These are phyloP conservation scores for Uronychia setigera DNA, from an alignment of 73 alveolate genomes.

Conservation along the genomic window DNA sequence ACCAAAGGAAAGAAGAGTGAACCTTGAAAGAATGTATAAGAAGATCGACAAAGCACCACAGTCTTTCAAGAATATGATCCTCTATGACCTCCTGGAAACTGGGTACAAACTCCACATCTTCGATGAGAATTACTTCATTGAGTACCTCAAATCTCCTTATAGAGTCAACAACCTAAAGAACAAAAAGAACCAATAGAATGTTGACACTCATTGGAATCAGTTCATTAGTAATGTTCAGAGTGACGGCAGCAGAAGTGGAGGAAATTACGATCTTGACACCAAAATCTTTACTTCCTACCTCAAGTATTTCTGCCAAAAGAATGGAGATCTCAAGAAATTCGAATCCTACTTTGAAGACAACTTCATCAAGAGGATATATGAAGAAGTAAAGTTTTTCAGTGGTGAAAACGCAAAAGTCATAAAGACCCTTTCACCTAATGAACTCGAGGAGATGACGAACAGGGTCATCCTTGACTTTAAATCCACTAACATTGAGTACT, in stretches of 20 bases:
- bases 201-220: slow-evolving; percentile 41
- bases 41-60: slow-evolving; percentile 35
- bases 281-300: slow-evolving; percentile 35
- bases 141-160: slow-evolving; percentile 54
- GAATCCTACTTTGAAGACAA: slow-evolving; percentile 24
- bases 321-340: slow-evolving; percentile 26
- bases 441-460: slow-evolving; percentile 20
- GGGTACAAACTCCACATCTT: slow-evolving; percentile 47
- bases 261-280: not conserved
- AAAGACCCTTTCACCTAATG: slow-evolving; percentile 7
- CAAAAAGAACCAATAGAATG: slow-evolving; percentile 12
- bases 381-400: slow-evolving; percentile 33
- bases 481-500: slow-evolving; percentile 62
- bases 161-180: slow-evolving; percentile 10
- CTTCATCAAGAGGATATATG: slow-evolving; percentile 7
- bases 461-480: slow-evolving; percentile 31
- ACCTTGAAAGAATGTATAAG: slow-evolving; percentile 26
- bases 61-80: slow-evolving; percentile 21
- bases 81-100: slow-evolving; percentile 34
- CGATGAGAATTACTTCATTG: slow-evolving; percentile 52
- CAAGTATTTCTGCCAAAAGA: slow-evolving; percentile 39
- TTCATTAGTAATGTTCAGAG: slow-evolving; percentile 22
- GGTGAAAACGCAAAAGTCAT: slow-evolving; percentile 21
- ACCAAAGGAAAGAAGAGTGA: slow-evolving; percentile 43
- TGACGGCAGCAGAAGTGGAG: not conserved